A percentile compares a stretch with the other conserved stretches of the same genome.
Evolutionary conservation across 257 asterid species (phyloP).

Genomic region (Rubia yunnanensis): DNA sequence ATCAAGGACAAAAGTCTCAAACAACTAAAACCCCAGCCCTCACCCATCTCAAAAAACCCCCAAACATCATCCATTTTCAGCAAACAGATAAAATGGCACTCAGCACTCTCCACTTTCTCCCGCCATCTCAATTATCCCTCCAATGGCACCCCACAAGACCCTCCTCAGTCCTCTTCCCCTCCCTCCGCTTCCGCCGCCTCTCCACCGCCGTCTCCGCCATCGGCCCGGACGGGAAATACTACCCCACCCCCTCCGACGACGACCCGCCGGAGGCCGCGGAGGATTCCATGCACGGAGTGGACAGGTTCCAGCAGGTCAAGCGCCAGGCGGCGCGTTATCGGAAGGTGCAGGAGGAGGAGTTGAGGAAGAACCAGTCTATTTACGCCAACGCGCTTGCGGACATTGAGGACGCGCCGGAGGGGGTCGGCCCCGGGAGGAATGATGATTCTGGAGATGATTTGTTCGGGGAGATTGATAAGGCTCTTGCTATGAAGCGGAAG

Average conservation of each 20-base stretch:
- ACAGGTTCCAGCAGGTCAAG: slow-evolving; percentile 80
- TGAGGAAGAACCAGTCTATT: slow-evolving; percentile 50
- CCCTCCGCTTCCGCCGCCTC: slow-evolving; percentile 26
- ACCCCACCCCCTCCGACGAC: slow-evolving; percentile 75
- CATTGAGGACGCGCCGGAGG: slow-evolving; percentile 43
- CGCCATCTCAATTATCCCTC: slow-evolving; percentile 24
- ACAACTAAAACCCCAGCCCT: background rate
- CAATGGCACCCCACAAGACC: slow-evolving; percentile 20
- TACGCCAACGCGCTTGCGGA: slow-evolving; percentile 73
- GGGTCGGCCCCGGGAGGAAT: slow-evolving; percentile 6
- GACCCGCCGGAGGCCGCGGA: slow-evolving; percentile 97
- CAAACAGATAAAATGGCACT: slow-evolving; percentile 26
- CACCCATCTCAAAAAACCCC: background rate
- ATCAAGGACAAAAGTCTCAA: background rate
- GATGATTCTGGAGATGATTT: slow-evolving; percentile 69
- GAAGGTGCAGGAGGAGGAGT: slow-evolving; percentile 55
- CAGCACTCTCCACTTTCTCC: slow-evolving; percentile 24
- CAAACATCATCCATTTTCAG: background rate
- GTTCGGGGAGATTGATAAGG: slow-evolving; percentile 88
- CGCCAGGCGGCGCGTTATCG: slow-evolving; percentile 72
- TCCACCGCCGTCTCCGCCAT: slow-evolving; percentile 43
- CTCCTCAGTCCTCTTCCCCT: slow-evolving; percentile 15
- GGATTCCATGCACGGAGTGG: slow-evolving; percentile 95
- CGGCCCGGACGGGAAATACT: slow-evolving; percentile 70
- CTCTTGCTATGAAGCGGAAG: slow-evolving; percentile 74